Evolutionary conservation across 192 early-diverging fungal species (phyloP), one percentile per base, ranked within the genome.

Genomic region (Podila epigama): DNA sequence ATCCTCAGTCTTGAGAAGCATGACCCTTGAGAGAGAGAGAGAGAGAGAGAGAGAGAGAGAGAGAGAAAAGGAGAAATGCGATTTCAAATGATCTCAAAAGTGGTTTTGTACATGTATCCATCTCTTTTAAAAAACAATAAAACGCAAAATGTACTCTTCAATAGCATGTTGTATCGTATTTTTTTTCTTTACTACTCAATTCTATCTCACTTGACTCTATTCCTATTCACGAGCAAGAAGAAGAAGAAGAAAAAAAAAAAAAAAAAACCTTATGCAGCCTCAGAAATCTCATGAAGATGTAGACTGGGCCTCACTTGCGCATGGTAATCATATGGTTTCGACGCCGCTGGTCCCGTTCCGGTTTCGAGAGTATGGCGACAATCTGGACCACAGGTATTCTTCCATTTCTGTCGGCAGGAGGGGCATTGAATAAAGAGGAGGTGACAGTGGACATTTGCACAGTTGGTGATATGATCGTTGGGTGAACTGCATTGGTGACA

Each of bases 371-470:
- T 57, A 28, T 75, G 58, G 15, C 65, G 63, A 51, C 70, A 75
- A 3, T 75, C 70, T 22, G 70, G 58, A 1, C 81, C 87, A 59
- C 87, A 88, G 5, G 87, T 88, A 39, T 83, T 73, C 16, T 70
- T 61, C 69, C 83, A 85, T 41, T 75, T 73, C 8, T 63, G 44
- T 13, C 66, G 63, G 54, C 92, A 93, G 20, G 58, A 62, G 1
- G 86, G 59, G 56, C 92, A 93, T 42, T 89, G 89, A 35, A 93
- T 82, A 51, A 92, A 87, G 36, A 93, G 82, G n/a, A 89, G 42
- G 55, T 93, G 91, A 51, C 92, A 93, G 29, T 81, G 83, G 8
- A 75, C 81, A 63, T 93, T 90, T 32, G 86, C 85, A 54, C 92
- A 93, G 62, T 93, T 93, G 9, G 90, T 89, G 51, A 88, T 84